phyloP scores from a whole-genome alignment of 139 green algal genomes.

The Chlorella sorokiniana region DNA sequence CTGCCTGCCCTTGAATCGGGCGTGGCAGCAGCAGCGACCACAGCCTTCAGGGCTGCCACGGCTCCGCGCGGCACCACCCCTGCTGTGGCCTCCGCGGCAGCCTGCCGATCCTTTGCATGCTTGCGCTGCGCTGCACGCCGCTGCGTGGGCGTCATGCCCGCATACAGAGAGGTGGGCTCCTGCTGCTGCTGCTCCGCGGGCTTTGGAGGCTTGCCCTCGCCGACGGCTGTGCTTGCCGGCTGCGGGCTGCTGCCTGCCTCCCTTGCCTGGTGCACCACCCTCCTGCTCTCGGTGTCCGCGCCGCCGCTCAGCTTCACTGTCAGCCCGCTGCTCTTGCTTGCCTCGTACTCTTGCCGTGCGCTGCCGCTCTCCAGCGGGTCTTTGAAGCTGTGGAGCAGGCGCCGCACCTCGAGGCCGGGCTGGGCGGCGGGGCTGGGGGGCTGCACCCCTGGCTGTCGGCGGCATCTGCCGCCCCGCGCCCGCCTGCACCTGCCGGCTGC shows the following conservation, averaged over 20 bases:
- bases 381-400: background rate
- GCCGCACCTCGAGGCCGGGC: background rate
- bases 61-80: background rate
- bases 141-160: constrained; percentile 1
- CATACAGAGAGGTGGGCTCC: background rate
- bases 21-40: background rate
- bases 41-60: constrained; percentile 3
- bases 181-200: too few species aligned
- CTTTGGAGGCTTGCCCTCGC: too few species aligned
- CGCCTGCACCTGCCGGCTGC: background rate
- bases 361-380: background rate
- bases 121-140: constrained; percentile 2
- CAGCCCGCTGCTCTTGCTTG: background rate
- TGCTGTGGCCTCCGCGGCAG: background rate
- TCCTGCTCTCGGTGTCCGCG: background rate
- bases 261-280: background rate
- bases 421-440: background rate
- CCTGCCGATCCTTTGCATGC: background rate
- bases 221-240: too few species aligned
- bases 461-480: background rate
- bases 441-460: background rate
- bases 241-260: background rate
- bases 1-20: background rate
- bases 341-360: background rate
- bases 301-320: background rate